Conservation (phyloP, 1,139 yeast genomes). For the Petasospora fabianii region DNA sequence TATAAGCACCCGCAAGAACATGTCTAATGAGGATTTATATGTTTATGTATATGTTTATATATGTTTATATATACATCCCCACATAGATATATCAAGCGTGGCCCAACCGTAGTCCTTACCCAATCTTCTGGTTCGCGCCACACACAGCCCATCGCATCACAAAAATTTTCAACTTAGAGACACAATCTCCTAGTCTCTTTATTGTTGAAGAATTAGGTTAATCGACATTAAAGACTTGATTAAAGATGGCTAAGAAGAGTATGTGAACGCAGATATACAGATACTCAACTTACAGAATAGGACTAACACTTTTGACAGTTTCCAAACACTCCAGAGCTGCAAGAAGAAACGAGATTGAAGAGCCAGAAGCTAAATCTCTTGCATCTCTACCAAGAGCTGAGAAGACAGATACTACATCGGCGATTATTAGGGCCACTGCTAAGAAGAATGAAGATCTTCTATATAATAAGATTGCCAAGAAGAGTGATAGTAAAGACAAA, state of each 20-base stretch:
- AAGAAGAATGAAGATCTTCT: conserved; percentile 60
- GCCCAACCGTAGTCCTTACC: no score
- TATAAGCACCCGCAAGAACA: no score
- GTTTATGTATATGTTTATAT: no score
- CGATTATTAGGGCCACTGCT: conserved; percentile 65
- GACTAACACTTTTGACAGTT: conserved; percentile 29
- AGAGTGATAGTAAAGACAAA: conserved; percentile 35
- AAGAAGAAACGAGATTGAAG: conserved; percentile 53
- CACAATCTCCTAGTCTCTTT: no score
- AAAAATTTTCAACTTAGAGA: conserved; percentile 2
- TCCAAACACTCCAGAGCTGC: conserved; percentile 78
- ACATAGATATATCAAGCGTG: no score
- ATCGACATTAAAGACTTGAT: no score
- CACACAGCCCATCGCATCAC: no score
- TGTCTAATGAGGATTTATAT: no score
- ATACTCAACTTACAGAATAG: no score
- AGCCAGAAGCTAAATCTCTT: conserved; percentile 47
- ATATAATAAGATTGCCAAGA: conserved; percentile 47
- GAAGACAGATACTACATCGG: conserved; percentile 54
- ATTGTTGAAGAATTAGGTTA: no score
- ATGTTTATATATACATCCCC: no score
- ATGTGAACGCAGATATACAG: conserved; percentile 1
- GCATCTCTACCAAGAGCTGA: conserved; percentile 53
- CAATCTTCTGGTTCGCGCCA: no score
- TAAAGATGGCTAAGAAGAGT: conserved; percentile 27